Evolutionary conservation across 73 alveolate species (phyloP).

Genomic region (Symbiodinium natans): DNA sequence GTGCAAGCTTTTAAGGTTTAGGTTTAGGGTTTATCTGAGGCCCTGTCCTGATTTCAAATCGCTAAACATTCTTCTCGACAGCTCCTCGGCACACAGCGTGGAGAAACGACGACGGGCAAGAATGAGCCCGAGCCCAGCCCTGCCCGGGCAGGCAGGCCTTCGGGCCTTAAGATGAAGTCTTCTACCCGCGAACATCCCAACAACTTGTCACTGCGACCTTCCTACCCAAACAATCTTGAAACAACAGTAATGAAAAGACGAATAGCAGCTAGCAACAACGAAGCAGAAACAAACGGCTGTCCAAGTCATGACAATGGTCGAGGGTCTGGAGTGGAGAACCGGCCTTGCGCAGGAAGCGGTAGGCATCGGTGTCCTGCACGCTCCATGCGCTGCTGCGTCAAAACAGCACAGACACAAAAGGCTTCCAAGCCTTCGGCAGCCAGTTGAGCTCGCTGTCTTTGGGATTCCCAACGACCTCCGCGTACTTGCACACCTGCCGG

Average conservation of each 20-base stretch:
- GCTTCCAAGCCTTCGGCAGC: constrained; percentile 46
- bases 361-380: constrained; percentile 72
- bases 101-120: no score
- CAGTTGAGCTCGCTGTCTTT: constrained; percentile 39
- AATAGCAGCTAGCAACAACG: no score
- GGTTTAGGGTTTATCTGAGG: no score
- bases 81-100: no score
- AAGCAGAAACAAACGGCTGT: no score
- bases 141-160: no score
- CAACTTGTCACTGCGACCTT: not conserved
- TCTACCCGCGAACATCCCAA: not conserved
- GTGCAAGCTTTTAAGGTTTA: not conserved
- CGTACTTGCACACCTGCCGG: constrained; percentile 21
- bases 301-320: no score
- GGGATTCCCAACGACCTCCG: constrained; percentile 52
- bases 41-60: no score
- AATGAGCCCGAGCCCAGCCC: not conserved
- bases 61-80: no score
- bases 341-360: constrained; percentile 74
- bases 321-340: no score
- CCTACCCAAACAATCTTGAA: not conserved
- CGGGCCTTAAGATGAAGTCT: no score
- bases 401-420: no score
- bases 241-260: not conserved
- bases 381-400: not conserved